Conservation (phyloP, 495 filamentous ascomycete genomes). For the Hamigera avellanea region DNA sequence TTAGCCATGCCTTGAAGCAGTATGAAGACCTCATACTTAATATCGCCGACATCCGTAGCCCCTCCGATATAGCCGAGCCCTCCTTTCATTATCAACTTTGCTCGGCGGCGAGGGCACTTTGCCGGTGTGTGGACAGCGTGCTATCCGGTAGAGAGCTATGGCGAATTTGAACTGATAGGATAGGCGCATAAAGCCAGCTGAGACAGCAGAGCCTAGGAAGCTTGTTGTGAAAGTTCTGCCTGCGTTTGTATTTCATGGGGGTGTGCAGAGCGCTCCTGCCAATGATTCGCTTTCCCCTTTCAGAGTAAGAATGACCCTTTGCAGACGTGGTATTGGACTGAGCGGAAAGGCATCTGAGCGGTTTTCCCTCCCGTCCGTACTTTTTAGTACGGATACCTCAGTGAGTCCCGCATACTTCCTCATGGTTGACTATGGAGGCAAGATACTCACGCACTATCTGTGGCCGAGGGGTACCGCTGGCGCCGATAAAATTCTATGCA, state of each 20-base stretch:
- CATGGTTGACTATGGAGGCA: conserved; percentile 10
- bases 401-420: conserved; percentile 19
- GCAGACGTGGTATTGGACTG: conserved; percentile 11
- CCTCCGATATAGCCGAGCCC: conserved; percentile 11
- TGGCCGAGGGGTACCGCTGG: conserved; percentile 7
- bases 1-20: neutral
- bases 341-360: conserved; percentile 2
- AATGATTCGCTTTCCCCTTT: conserved; percentile 7
- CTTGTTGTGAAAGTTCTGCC: neutral
- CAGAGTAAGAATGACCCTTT: conserved; percentile 2
- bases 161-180: no score
- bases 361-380: conserved; percentile 15
- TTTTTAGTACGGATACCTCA: conserved; percentile 21
- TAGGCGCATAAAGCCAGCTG: no score
- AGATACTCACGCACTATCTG: conserved; percentile 11
- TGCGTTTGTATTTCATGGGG: conserved; percentile 2
- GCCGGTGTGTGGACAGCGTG: no score
- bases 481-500: conserved; percentile 8
- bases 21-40: neutral
- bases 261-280: conserved; percentile 2
- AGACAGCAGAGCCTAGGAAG: no score
- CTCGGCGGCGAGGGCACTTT: no score
- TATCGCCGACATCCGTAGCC: conserved; percentile 7
- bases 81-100: conserved; percentile 5
- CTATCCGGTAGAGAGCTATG: no score